These are phyloP conservation scores for Microdochium trichocladiopsis DNA, from an alignment of 2,329 filamentous ascomycete species.

Conservation along the genomic window DNA sequence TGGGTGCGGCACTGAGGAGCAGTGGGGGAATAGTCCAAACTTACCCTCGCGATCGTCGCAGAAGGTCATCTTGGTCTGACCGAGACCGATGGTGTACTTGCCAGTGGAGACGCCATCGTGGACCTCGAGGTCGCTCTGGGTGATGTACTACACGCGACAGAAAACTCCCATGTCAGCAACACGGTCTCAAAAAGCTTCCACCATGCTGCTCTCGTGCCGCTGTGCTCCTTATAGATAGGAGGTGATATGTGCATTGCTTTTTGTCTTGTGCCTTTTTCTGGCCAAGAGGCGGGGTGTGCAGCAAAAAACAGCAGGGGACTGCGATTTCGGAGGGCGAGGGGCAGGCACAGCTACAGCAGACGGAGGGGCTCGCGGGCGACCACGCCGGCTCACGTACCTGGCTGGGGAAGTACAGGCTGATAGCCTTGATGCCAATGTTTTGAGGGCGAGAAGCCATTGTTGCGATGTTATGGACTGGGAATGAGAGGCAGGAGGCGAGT, in stretches of 20 bases:
- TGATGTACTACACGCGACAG: slow-evolving; percentile 69
- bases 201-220: not conserved
- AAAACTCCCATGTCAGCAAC: not conserved
- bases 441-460: slow-evolving; percentile 70
- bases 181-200: too few relatives aligned
- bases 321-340: not conserved
- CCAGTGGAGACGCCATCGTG: slow-evolving; percentile 76
- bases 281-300: not conserved
- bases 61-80: slow-evolving; percentile 89
- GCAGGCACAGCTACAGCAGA: not conserved
- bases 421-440: slow-evolving; percentile 90
- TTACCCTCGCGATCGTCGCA: slow-evolving; percentile 83
- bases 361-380: not conserved
- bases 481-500: slow-evolving; percentile 1
- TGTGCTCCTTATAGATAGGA: too few relatives aligned
- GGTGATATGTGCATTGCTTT: too few relatives aligned
- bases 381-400: slow-evolving; percentile 60
- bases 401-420: slow-evolving; percentile 81
- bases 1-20: too few relatives aligned
- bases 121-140: slow-evolving; percentile 76
- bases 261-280: not conserved
- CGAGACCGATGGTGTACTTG: slow-evolving; percentile 87
- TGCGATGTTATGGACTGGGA: slow-evolving; percentile 3
- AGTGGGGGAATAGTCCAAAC: slow-evolving; percentile 18
- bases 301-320: slow-evolving; percentile 3